These are phyloP conservation scores for Silene uniflora DNA, from an alignment of 148 eudicot genomes.

Conservation along the genomic window DNA sequence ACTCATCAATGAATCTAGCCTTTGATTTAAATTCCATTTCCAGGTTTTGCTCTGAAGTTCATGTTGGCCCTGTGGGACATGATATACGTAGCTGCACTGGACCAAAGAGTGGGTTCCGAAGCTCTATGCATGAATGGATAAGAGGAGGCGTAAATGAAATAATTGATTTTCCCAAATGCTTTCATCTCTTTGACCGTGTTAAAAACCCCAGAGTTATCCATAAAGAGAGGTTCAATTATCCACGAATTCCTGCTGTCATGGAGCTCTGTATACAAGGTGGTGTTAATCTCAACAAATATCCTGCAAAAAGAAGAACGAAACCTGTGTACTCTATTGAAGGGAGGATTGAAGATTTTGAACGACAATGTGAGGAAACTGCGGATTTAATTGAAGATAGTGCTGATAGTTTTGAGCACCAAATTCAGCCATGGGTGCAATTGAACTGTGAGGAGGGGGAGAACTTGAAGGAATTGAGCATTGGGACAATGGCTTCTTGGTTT, in stretches of 20 bases:
- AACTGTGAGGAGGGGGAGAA: slow-evolving; percentile 18
- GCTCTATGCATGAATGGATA: slow-evolving; percentile 54
- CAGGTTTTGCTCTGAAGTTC: slow-evolving; percentile 62
- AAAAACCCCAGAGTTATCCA: slow-evolving; percentile 55
- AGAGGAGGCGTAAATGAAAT: slow-evolving; percentile 41
- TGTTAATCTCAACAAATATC: slow-evolving; percentile 42
- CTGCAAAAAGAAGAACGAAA: slow-evolving; percentile 48
- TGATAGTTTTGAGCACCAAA: slow-evolving; percentile 9
- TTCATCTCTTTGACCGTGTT: slow-evolving; percentile 57
- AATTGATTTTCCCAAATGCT: slow-evolving; percentile 51
- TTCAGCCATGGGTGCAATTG: slow-evolving; percentile 18
- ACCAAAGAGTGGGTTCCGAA: slow-evolving; percentile 48
- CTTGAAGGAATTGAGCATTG: slow-evolving; percentile 32
- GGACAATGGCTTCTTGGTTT: slow-evolving; percentile 46
- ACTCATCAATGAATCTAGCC: not conserved
- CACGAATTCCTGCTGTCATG: slow-evolving; percentile 45
- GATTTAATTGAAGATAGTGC: not conserved
- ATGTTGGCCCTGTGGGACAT: slow-evolving; percentile 55
- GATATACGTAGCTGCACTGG: slow-evolving; percentile 61
- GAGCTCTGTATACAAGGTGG: slow-evolving; percentile 72
- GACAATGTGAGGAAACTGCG: slow-evolving; percentile 19
- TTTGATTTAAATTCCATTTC: slow-evolving; percentile 7
- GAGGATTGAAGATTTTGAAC: slow-evolving; percentile 55
- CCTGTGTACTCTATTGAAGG: slow-evolving; percentile 63
- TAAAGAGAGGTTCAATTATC: slow-evolving; percentile 37